Conservation (phyloP, 2,329 filamentous ascomycete genomes). For the Claviceps cyperi region DNA sequence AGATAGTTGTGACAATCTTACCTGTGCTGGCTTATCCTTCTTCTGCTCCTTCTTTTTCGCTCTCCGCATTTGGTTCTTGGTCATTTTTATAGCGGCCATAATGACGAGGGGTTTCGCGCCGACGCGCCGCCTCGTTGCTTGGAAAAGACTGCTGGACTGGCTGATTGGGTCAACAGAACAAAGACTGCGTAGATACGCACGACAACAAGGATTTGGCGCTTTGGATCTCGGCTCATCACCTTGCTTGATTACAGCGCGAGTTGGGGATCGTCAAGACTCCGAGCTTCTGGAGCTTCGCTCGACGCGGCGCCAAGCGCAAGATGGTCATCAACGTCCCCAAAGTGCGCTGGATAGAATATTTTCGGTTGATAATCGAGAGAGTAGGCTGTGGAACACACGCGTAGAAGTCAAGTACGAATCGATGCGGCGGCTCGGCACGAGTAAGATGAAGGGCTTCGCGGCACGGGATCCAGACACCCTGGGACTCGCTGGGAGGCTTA, state of each 20-base stretch:
- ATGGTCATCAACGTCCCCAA: neutral
- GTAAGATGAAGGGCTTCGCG: neutral
- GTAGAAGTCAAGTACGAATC: neutral
- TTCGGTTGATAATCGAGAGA: neutral
- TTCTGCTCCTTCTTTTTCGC: slow-evolving; percentile 92
- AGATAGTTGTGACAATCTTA: slow-evolving; percentile 12
- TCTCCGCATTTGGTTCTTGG: slow-evolving; percentile 87
- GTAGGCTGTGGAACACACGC: neutral
- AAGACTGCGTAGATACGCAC: slow-evolving; percentile 21
- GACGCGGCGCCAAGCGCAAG: neutral
- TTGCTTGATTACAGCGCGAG: neutral
- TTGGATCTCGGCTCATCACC: slow-evolving; percentile 24
- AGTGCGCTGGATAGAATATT: neutral
- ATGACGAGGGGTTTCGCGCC: slow-evolving; percentile 17
- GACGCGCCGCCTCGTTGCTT: slow-evolving; percentile 14
- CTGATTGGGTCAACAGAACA: slow-evolving; percentile 21
- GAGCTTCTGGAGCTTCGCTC: neutral
- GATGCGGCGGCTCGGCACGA: neutral
- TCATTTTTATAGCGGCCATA: slow-evolving; percentile 59
- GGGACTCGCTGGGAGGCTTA: neutral
- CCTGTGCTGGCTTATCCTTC: slow-evolving; percentile 45
- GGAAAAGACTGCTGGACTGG: slow-evolving; percentile 16
- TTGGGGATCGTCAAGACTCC: neutral
- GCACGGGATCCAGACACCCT: no score
- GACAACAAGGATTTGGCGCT: slow-evolving; percentile 21